phyloP scores from a whole-genome alignment of 305 asterid species.

The Withania somnifera region DNA sequence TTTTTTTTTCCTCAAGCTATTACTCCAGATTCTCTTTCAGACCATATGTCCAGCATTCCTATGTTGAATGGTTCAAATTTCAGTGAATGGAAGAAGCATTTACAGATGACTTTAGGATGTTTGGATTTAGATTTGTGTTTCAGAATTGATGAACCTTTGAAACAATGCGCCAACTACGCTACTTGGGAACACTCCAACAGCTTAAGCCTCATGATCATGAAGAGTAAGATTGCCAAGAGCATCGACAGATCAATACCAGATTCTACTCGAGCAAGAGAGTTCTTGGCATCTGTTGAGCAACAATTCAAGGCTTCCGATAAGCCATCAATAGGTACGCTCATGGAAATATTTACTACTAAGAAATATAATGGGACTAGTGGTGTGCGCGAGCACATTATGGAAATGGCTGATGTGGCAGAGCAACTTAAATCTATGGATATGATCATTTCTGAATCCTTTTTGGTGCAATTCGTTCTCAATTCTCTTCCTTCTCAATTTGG shows the following conservation, averaged over 20 bases:
- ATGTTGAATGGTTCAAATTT: conserved; percentile 1
- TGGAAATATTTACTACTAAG: conserved; percentile 1
- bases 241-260: not conserved
- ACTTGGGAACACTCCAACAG: conserved; percentile 4
- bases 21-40: conserved; percentile 5
- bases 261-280: not conserved
- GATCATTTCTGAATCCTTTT: not conserved
- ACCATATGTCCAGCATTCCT: not conserved
- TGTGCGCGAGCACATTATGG: not conserved
- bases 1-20: not conserved
- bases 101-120: not conserved
- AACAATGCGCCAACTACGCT: not conserved
- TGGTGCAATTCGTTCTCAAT: conserved; percentile 3
- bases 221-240: conserved; percentile 1
- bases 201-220: not conserved
- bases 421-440: not conserved
- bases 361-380: not conserved
- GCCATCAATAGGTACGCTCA: not conserved
- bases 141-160: not conserved
- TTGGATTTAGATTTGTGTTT: not conserved
- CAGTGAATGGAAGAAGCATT: not conserved
- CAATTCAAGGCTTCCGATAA: not conserved
- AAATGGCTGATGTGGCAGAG: not conserved
- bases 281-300: not conserved
- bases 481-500: conserved; percentile 2